phyloP scores from a whole-genome alignment of 1,284 basidiomycete genomes.

The Apiotrichum siamense region DNA sequence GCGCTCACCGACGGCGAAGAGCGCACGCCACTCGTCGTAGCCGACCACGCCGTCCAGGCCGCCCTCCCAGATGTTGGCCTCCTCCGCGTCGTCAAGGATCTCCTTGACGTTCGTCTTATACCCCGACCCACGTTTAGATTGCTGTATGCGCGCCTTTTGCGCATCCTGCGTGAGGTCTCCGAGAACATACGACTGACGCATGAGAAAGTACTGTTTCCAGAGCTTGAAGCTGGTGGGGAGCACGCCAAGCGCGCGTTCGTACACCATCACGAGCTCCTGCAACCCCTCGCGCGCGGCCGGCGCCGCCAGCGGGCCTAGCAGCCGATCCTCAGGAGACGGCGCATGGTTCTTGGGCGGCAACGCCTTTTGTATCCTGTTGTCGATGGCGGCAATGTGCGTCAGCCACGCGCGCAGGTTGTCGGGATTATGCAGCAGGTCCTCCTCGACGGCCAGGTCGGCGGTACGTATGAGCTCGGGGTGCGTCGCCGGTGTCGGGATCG shows the following conservation, averaged over 20 bases:
- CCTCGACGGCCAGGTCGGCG: conserved; percentile 79
- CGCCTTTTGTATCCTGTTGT: conserved; percentile 60
- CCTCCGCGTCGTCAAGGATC: conserved; percentile 79
- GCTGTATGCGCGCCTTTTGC: conserved; percentile 47
- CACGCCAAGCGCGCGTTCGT: conserved; percentile 81
- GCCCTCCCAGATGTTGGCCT: conserved; percentile 76
- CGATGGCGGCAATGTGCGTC: conserved; percentile 71
- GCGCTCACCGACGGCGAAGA: conserved; percentile 84
- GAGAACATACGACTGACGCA: conserved; percentile 78
- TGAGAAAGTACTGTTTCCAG: conserved; percentile 86
- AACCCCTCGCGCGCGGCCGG: conserved; percentile 66
- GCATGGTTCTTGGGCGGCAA: conserved; percentile 46
- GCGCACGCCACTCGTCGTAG: conserved; percentile 87
- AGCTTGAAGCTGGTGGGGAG: conserved; percentile 89
- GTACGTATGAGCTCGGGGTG: conserved; percentile 69
- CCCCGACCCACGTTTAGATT: conserved; percentile 64
- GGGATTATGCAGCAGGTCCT: conserved; percentile 91
- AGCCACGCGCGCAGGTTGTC: conserved; percentile 88
- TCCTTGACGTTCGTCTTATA: conserved; percentile 82
- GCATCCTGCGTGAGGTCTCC: conserved; percentile 54
- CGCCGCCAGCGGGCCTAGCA: conserved; percentile 58
- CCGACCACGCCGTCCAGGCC: conserved; percentile 82
- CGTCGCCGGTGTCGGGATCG: conserved; percentile 72
- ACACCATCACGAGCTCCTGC: conserved; percentile 79
- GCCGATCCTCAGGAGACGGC: conserved; percentile 33